Conservation (phyloP, 2,329 filamentous ascomycete species). For the Penicillium expansum region DNA sequence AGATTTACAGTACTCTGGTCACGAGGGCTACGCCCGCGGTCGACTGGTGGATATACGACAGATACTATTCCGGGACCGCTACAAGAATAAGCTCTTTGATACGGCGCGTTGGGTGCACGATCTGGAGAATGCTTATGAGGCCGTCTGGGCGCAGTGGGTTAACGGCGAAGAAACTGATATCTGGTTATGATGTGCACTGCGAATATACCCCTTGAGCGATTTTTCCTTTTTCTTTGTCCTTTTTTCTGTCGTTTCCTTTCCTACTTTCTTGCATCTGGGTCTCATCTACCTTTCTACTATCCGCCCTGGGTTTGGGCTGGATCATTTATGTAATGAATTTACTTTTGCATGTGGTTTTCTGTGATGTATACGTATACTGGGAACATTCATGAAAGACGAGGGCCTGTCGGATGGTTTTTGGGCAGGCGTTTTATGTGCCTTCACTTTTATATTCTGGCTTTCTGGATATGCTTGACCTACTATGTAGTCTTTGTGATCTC, state of each 20-base stretch:
- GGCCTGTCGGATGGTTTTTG: background rate
- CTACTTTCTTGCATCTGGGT: background rate
- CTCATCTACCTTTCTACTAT: background rate
- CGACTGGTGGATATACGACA: conserved; percentile 75
- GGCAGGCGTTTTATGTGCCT: background rate
- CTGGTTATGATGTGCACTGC: conserved; percentile 59
- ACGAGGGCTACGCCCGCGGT: conserved; percentile 48
- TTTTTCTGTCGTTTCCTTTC: background rate
- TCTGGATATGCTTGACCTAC: background rate
- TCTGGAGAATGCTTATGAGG: conserved; percentile 81
- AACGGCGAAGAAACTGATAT: conserved; percentile 87
- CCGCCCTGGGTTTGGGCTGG: background rate
- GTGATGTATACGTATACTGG: conserved; percentile 5
- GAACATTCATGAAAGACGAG: conserved; percentile 1
- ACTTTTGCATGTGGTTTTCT: background rate
- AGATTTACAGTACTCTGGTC: conserved; percentile 58
- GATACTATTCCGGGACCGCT: conserved; percentile 78
- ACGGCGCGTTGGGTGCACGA: conserved; percentile 88
- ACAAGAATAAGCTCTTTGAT: conserved; percentile 85
- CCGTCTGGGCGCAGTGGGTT: conserved; percentile 88
- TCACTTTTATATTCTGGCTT: background rate
- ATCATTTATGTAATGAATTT: conserved; percentile 3
- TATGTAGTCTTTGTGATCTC: background rate
- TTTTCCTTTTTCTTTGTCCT: conserved; percentile 16
- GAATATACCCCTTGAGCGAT: conserved; percentile 40